phyloP scores from a whole-genome alignment of 176 grass and related monocot species.

The Phragmites australis region DNA sequence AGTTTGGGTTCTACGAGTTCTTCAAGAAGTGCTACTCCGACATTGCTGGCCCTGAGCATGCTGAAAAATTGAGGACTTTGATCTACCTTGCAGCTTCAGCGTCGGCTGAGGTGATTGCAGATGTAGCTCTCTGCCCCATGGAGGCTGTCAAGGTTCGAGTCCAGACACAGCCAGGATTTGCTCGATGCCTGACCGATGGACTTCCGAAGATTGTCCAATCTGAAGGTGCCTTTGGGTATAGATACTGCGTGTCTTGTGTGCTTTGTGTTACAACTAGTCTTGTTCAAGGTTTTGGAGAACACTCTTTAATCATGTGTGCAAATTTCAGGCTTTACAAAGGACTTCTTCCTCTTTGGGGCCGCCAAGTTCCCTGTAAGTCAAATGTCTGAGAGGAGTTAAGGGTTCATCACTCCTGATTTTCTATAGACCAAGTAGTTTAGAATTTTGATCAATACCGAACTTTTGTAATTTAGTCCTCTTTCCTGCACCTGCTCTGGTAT shows the following conservation, averaged over 20 bases:
- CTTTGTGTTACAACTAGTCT: conserved; percentile 9
- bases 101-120: conserved; percentile 80
- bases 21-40: conserved; percentile 86
- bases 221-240: conserved; percentile 84
- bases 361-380: conserved; percentile 93
- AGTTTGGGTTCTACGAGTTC: conserved; percentile 94
- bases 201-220: conserved; percentile 72
- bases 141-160: conserved; percentile 89
- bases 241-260: conserved; percentile 30
- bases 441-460: background rate
- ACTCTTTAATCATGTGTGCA: conserved; percentile 16
- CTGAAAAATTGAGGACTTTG: conserved; percentile 51
- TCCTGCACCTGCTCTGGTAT: background rate
- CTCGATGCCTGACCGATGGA: conserved; percentile 65
- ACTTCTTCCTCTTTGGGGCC: conserved; percentile 82
- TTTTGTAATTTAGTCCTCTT: conserved; percentile 13
- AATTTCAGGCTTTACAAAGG: conserved; percentile 94
- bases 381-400: conserved; percentile 2
- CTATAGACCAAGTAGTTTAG: background rate
- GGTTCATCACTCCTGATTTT: background rate
- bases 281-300: conserved; percentile 15
- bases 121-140: conserved; percentile 85
- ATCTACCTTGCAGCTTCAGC: conserved; percentile 78
- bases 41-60: conserved; percentile 51
- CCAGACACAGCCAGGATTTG: conserved; percentile 77